Percentiles rank a stretch among this genome's conserved stretches.
These are phyloP conservation scores for Backusella sp. DNA, from an alignment of 192 early-diverging fungal genomes.

Conservation along the genomic window DNA sequence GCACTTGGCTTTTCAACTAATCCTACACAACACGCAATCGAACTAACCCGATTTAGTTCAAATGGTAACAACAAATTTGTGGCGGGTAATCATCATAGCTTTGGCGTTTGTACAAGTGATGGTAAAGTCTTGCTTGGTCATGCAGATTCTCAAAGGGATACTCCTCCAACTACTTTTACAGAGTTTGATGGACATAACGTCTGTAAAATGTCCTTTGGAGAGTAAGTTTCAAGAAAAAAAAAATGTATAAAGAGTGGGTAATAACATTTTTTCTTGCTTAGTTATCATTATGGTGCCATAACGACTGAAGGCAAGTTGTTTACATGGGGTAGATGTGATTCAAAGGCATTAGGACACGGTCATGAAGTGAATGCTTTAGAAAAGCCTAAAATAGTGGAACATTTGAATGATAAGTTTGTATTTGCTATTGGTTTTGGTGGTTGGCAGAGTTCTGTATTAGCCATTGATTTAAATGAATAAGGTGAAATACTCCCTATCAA, in stretches of 20 bases:
- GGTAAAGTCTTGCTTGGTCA: conserved; percentile 15
- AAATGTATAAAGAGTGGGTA: not conserved
- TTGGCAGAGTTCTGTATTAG: conserved; percentile 24
- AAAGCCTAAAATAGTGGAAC: not conserved
- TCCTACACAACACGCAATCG: not conserved
- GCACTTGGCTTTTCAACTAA: not conserved
- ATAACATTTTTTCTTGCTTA: not conserved
- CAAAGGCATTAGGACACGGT: conserved; percentile 24
- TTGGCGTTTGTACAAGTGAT: conserved; percentile 20
- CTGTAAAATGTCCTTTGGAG: conserved; percentile 30
- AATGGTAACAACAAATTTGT: conserved; percentile 8
- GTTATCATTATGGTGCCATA: conserved; percentile 26
- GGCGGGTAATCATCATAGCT: conserved; percentile 9
- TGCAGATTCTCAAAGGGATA: not conserved
- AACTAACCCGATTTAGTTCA: conserved; percentile 16
- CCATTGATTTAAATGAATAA: not conserved
- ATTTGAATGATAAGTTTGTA: conserved; percentile 21
- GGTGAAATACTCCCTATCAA: not conserved
- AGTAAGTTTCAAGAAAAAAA: conserved; percentile 2
- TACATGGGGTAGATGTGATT: conserved; percentile 19
- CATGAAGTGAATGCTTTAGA: not conserved
- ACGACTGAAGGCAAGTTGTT: conserved; percentile 20
- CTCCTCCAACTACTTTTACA: not conserved
- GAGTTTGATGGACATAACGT: conserved; percentile 8
- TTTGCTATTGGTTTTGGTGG: conserved; percentile 34